phyloP scores from a whole-genome alignment of 345 rosid species.

The Cochlearia excelsa region DNA sequence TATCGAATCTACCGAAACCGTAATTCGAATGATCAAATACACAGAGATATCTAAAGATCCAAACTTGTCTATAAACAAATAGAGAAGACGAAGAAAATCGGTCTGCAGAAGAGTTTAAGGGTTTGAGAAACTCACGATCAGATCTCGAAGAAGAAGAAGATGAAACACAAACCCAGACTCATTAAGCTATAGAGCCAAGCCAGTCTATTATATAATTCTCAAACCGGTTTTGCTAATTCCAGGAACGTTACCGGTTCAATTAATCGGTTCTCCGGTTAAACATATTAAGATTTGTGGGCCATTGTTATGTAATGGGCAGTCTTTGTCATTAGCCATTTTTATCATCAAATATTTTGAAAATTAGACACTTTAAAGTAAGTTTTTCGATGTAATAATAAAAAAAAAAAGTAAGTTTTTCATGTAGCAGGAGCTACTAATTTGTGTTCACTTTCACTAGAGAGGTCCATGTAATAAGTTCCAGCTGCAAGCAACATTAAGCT shows the following conservation, averaged over 20 bases:
- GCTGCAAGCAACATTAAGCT: conserved; percentile 26
- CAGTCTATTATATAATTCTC: conserved; percentile 11
- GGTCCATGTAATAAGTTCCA: neutral
- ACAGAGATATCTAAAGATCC: neutral
- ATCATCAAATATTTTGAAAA: too few relatives aligned
- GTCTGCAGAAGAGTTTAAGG: conserved; percentile 11
- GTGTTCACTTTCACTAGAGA: too few relatives aligned
- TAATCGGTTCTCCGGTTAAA: conserved; percentile 9
- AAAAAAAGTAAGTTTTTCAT: too few relatives aligned
- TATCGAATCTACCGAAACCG: too few relatives aligned
- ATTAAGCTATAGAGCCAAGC: conserved; percentile 21
- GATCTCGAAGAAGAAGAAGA: conserved; percentile 29
- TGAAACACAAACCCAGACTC: conserved; percentile 18
- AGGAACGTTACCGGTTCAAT: conserved; percentile 21
- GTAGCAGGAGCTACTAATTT: neutral
- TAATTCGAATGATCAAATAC: neutral
- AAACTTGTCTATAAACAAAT: too few relatives aligned
- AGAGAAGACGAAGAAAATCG: neutral
- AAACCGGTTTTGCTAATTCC: conserved; percentile 15
- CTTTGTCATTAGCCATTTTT: conserved; percentile 18
- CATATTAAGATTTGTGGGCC: conserved; percentile 25
- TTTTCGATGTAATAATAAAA: too few relatives aligned
- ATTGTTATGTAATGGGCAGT: conserved; percentile 13
- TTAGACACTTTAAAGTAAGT: too few relatives aligned
- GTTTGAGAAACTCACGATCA: conserved; percentile 22